These are phyloP conservation scores for Torrubiellomyces zombiae DNA, from an alignment of 2,329 filamentous ascomycete species.

Conservation along the genomic window DNA sequence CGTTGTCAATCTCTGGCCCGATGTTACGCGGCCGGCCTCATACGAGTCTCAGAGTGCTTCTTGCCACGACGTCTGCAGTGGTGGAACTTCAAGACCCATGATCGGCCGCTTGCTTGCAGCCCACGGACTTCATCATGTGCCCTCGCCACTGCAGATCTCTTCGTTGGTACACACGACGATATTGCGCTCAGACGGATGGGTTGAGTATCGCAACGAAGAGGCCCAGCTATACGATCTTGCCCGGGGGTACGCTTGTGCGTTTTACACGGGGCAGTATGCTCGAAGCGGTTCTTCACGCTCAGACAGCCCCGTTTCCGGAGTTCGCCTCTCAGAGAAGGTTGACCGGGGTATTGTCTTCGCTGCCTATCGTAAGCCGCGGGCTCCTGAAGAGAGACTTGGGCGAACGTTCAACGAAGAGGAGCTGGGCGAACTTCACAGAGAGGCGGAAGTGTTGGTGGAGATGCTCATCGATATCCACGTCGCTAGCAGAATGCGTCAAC, in stretches of 20 bases:
- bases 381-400: conserved; percentile 17
- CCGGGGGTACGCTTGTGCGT: conserved; percentile 35
- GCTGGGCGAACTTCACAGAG: conserved; percentile 27
- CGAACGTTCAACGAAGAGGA: conserved; percentile 20
- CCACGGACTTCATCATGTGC: conserved; percentile 33
- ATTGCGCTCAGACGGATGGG: conserved; percentile 31
- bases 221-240: conserved; percentile 27
- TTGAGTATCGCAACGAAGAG: conserved; percentile 30
- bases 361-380: conserved; percentile 32
- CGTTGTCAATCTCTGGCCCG: conserved; percentile 41
- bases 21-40: conserved; percentile 6
- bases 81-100: conserved; percentile 12
- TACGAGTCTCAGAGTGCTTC: too few species aligned
- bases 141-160: conserved; percentile 34
- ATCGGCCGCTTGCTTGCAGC: conserved; percentile 36
- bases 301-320: conserved; percentile 11
- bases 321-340: conserved; percentile 11
- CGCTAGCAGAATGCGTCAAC: conserved; percentile 17
- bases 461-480: conserved; percentile 34
- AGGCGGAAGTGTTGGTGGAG: conserved; percentile 35
- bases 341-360: conserved; percentile 40
- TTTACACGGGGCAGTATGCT: conserved; percentile 26
- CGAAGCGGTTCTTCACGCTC: conserved; percentile 10
- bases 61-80: conserved; percentile 2
- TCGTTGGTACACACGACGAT: conserved; percentile 32